phyloP scores from a whole-genome alignment of 2,329 filamentous ascomycete species.

The Calonectria henricotiae region DNA sequence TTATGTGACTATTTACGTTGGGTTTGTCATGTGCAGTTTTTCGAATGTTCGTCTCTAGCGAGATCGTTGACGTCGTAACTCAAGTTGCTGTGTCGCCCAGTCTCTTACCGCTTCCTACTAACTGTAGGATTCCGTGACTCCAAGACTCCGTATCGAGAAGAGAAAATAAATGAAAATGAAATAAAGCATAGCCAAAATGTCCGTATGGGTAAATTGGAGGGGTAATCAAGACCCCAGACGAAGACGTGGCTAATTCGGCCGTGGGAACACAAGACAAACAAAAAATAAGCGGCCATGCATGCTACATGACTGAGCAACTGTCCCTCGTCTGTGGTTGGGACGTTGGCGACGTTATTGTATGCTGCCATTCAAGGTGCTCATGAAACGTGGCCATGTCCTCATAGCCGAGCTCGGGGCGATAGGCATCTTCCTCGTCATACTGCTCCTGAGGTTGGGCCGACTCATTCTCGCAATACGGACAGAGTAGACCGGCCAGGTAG shows the following conservation, averaged over 20 bases:
- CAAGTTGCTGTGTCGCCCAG: conserved; percentile 32
- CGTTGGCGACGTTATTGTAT: conserved; percentile 62
- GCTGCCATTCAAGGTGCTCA: conserved; percentile 73
- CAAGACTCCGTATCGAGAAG: conserved; percentile 45
- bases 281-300: not conserved
- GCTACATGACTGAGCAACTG: conserved; percentile 67
- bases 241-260: conserved; percentile 28
- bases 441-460: conserved; percentile 61
- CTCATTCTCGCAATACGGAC: conserved; percentile 73
- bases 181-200: conserved; percentile 7
- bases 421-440: conserved; percentile 68
- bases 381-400: conserved; percentile 66
- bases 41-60: conserved; percentile 36
- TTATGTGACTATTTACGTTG: conserved; percentile 45
- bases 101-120: conserved; percentile 20
- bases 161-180: not conserved
- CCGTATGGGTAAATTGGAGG: not conserved
- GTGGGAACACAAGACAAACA: conserved; percentile 5
- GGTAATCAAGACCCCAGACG: not conserved
- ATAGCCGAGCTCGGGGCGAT: conserved; percentile 68
- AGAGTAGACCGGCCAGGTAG: conserved; percentile 69
- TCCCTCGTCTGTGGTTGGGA: conserved; percentile 56
- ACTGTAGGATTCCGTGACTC: conserved; percentile 40
- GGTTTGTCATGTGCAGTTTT: conserved; percentile 36
- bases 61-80: conserved; percentile 43